These are phyloP conservation scores for Solanum verrucosum DNA, from an alignment of 257 asterid genomes.

Conservation along the genomic window DNA sequence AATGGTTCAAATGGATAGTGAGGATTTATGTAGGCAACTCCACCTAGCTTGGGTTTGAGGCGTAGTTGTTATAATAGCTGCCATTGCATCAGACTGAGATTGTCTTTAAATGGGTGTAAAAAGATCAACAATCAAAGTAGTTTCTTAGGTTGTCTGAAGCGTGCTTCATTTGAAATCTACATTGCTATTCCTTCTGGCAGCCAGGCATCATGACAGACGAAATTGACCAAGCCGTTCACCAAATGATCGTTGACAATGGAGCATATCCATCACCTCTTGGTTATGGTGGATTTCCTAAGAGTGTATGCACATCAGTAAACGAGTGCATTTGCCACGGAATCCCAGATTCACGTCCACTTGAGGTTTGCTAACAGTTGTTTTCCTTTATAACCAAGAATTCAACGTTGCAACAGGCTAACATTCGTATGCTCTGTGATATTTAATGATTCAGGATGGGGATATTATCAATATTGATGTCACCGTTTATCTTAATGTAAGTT, in stretches of 20 bases:
- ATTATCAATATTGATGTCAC: conserved; percentile 95
- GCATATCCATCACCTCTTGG: conserved; percentile 99
- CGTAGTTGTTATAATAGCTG: not conserved
- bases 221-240: conserved; percentile 90
- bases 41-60: not conserved
- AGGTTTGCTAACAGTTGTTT: conserved; percentile 35
- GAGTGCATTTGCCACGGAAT: conserved; percentile 99
- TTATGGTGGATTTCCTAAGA: conserved; percentile 96
- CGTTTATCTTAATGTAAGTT: conserved; percentile 87
- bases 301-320: conserved; percentile 96
- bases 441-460: conserved; percentile 83
- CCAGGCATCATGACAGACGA: conserved; percentile 97
- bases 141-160: not conserved
- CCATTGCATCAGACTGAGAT: not conserved
- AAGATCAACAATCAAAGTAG: not conserved
- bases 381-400: not conserved
- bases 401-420: not conserved
- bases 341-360: conserved; percentile 91
- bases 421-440: conserved; percentile 2
- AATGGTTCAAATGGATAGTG: not conserved
- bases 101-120: not conserved
- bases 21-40: not conserved
- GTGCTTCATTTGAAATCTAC: conserved; percentile 3
- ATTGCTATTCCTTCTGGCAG: conserved; percentile 53
- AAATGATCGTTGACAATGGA: conserved; percentile 85